phyloP scores from a whole-genome alignment of 306 rosid species.

The Glycine soja region DNA sequence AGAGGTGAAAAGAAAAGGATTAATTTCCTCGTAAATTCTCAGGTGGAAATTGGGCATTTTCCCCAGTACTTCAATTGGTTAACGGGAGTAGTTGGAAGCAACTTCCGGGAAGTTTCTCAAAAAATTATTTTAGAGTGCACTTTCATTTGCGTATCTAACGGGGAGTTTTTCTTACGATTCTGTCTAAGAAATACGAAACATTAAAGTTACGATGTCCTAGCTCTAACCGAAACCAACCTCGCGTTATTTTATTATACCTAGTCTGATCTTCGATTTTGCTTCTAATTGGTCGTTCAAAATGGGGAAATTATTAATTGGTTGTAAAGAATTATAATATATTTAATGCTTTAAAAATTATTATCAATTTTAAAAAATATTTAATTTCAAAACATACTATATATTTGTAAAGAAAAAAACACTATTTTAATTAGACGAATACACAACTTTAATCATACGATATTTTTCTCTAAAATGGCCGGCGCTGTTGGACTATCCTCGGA shows the following conservation, averaged over 20 bases:
- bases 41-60: neutral
- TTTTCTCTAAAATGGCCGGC: slow-evolving; percentile 39
- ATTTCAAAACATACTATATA: neutral
- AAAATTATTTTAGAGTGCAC: slow-evolving; percentile 4
- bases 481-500: slow-evolving; percentile 15
- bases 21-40: neutral
- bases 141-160: slow-evolving; percentile 17
- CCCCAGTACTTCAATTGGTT: neutral
- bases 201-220: too few species aligned
- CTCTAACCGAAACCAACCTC: neutral
- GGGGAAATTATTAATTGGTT: neutral
- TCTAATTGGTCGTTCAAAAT: neutral
- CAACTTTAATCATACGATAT: neutral
- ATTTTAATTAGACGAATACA: neutral
- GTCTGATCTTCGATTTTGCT: slow-evolving; percentile 15
- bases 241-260: neutral
- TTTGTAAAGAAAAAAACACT: neutral
- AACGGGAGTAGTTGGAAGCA: slow-evolving; percentile 10
- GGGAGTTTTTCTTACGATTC: neutral
- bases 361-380: neutral
- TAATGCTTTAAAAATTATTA: neutral
- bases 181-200: neutral
- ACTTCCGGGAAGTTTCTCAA: slow-evolving; percentile 39
- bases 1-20: too few species aligned
- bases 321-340: neutral